phyloP scores from a whole-genome alignment of 2,329 filamentous ascomycete genomes.

The Diaporthe vexans region DNA sequence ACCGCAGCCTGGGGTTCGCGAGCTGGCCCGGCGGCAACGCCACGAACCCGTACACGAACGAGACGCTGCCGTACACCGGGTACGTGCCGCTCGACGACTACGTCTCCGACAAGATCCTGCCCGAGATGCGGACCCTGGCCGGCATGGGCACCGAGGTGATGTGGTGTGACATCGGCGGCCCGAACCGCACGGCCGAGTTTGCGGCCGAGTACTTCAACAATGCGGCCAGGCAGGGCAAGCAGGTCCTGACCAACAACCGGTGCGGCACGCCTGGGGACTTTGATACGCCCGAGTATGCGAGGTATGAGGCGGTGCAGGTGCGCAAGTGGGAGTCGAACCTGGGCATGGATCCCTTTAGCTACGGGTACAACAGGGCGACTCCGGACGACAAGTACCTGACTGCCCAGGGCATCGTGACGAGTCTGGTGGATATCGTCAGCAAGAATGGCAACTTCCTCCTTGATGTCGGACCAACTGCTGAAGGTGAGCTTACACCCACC shows the following conservation, averaged over 20 bases:
- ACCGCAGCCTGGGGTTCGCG: slow-evolving; percentile 55
- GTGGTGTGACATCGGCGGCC: slow-evolving; percentile 62
- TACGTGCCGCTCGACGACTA: slow-evolving; percentile 57
- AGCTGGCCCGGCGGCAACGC: slow-evolving; percentile 58
- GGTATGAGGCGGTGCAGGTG: slow-evolving; percentile 36
- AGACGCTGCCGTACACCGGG: slow-evolving; percentile 58
- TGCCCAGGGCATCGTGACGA: slow-evolving; percentile 45
- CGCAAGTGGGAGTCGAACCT: slow-evolving; percentile 44
- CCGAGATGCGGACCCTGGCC: slow-evolving; percentile 59
- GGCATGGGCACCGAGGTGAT: slow-evolving; percentile 59
- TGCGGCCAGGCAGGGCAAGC: slow-evolving; percentile 45
- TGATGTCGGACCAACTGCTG: slow-evolving; percentile 46
- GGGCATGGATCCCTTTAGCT: slow-evolving; percentile 44
- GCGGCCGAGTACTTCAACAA: slow-evolving; percentile 58
- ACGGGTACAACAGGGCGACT: slow-evolving; percentile 44
- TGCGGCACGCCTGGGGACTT: slow-evolving; percentile 42
- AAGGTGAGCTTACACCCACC: too few species aligned
- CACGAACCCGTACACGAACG: slow-evolving; percentile 59
- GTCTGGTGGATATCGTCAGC: slow-evolving; percentile 48
- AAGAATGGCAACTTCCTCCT: slow-evolving; percentile 51
- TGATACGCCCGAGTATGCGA: slow-evolving; percentile 45
- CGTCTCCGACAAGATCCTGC: slow-evolving; percentile 56
- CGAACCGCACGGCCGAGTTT: slow-evolving; percentile 58
- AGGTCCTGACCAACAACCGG: slow-evolving; percentile 40
- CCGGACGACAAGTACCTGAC: slow-evolving; percentile 45